These are phyloP conservation scores for Mycena galericulata DNA, from an alignment of 768 basidiomycete genomes.

Conservation along the genomic window DNA sequence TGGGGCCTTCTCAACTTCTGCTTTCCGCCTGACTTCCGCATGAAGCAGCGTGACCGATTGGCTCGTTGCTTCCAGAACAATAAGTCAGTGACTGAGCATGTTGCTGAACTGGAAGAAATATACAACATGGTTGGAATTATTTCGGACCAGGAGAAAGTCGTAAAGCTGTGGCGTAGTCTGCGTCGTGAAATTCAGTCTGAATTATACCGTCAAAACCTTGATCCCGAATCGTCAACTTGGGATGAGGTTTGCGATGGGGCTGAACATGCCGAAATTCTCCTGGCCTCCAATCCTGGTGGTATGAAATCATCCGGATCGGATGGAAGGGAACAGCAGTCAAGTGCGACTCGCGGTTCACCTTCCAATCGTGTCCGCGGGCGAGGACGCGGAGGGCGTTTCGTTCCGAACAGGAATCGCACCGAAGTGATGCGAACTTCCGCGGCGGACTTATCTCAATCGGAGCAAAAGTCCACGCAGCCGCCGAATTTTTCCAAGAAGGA, in stretches of 20 bases:
- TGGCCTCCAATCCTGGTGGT: background rate
- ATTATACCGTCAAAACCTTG: background rate
- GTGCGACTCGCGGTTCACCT: too few species aligned
- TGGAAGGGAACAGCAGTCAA: too few species aligned
- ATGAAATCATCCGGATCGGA: too few species aligned
- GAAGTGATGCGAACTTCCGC: background rate
- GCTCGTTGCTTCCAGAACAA: background rate
- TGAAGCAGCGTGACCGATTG: background rate
- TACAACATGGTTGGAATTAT: background rate
- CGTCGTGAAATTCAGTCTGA: background rate
- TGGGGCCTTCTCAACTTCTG: background rate
- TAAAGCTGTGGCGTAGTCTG: background rate
- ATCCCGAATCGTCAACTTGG: background rate
- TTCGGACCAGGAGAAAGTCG: constrained; percentile 3
- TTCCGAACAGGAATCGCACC: background rate
- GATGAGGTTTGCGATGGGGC: background rate
- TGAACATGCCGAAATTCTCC: background rate
- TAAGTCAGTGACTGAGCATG: background rate
- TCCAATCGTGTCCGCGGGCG: too few species aligned
- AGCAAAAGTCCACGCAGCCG: too few species aligned
- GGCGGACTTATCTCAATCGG: too few species aligned
- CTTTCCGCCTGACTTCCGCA: background rate
- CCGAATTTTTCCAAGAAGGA: background rate
- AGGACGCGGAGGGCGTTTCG: too few species aligned
- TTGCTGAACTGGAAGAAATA: background rate